Base-by-base conservation (phyloP, 2,329 filamentous ascomycete genomes). In the Ophiostoma himal-ulmi region DNA sequence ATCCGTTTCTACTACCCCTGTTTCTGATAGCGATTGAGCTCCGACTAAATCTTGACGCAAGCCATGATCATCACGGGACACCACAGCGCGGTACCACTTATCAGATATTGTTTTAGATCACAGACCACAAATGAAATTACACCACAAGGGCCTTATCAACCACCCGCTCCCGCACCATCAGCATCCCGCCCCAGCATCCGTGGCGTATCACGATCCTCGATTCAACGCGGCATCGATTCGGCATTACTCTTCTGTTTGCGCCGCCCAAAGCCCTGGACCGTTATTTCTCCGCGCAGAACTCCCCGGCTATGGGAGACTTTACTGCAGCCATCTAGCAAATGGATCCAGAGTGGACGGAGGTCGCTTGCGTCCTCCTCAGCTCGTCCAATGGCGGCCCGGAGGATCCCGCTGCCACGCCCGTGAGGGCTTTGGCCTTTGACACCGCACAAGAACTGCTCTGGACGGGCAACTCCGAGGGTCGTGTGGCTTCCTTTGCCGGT, bases 381-480 rank as follows among this genome's bases (percentile, higher is more conserved):
- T 79, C 89, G 91, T 76, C 89, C 66, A 69, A 72, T 91, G 76
- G 89, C 88, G 77, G 84, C 88, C 76, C 89, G 91, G 82, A 86
- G 86, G 74, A 82, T 91, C 68, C 70, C 3, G 76, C 86, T n/a
- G 69, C 89, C 62, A 91, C 91, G 30, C 88, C 88, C 71, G 88
- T 93, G 75, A 90, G 91, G 64, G 90, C 93, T 2, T 86, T 97
- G 79, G 90, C 91, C 67, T 99, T 99, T 80, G 95, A 99, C 79
- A 91, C 90, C 71, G 85, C 86, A 54, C 91, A 97, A 79, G 95
- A 99, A 79, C 85, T 99, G 48, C 81, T 99, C 69, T 99, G 96
- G 95, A 88, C 89, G 3, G 96, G 72, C 34, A 74, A 72, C 60
- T 70, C 87, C 76, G 72, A 75, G 92, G 95, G 95, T 73, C 89